Percentiles rank a stretch among this genome's conserved stretches.
Conservation (phyloP, 2,329 filamentous ascomycete species). For the Pseudocercospora pini-densiflorae region DNA sequence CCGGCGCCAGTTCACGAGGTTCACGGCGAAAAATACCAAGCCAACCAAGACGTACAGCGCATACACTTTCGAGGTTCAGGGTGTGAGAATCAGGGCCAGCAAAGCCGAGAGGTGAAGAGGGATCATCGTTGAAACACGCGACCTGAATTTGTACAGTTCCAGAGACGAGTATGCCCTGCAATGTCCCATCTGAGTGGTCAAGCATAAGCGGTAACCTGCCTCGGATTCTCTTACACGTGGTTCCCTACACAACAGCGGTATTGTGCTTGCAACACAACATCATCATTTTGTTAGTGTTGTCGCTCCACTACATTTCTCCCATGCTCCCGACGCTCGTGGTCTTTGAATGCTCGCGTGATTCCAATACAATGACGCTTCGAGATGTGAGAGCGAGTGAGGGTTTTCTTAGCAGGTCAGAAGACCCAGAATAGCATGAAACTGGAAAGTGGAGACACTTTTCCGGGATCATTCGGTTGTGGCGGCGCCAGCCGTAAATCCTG, state of each 20-base stretch:
- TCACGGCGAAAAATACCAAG: not conserved
- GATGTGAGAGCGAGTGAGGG: no score
- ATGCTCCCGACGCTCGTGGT: not conserved
- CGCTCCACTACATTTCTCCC: not conserved
- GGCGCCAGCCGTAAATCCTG: not conserved
- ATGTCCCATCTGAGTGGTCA: not conserved
- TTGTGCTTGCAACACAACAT: not conserved
- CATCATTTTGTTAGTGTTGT: not conserved
- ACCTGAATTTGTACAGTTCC: not conserved
- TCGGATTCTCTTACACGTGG: slow-evolving; percentile 2
- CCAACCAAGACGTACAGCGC: not conserved
- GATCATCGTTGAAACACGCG: slow-evolving; percentile 4
- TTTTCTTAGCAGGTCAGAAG: not conserved
- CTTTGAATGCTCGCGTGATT: not conserved
- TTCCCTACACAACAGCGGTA: not conserved
- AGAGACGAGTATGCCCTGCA: not conserved
- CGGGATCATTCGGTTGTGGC: not conserved
- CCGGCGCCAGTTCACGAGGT: not conserved
- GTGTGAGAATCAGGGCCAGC: no score
- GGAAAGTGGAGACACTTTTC: not conserved
- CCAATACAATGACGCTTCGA: no score
- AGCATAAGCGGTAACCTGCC: not conserved
- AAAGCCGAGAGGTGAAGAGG: not conserved
- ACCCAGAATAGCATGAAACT: not conserved
- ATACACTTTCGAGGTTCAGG: not conserved